Percentiles rank a stretch among this genome's conserved stretches.
These are phyloP conservation scores for Apiospora saccharicola DNA, from an alignment of 2,329 filamentous ascomycete species.

Conservation along the genomic window DNA sequence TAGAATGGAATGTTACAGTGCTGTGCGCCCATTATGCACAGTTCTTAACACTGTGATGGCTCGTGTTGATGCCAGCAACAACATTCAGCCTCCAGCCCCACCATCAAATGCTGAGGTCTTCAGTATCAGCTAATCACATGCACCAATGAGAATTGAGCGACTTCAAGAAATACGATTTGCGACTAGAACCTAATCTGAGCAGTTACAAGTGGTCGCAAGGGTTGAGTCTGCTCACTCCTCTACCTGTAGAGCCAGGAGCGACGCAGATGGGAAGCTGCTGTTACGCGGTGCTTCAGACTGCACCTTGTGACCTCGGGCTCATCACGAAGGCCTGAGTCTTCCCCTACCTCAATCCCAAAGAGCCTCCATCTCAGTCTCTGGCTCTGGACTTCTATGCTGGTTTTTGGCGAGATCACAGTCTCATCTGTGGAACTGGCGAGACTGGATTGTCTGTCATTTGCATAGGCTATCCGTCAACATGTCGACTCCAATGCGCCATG, in stretches of 20 bases:
- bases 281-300: slow-evolving; percentile 11
- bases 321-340: neutral
- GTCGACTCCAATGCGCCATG: slow-evolving; percentile 46
- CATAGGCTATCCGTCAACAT: slow-evolving; percentile 32
- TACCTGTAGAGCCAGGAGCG: neutral
- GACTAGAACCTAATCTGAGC: neutral
- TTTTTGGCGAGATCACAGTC: neutral
- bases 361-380: slow-evolving; percentile 6
- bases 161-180: neutral
- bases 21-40: fast-evolving
- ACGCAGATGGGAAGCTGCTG: slow-evolving; percentile 7
- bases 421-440: neutral
- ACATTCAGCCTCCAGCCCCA: slow-evolving; percentile 14
- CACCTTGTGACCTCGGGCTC: neutral
- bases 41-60: neutral
- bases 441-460: neutral
- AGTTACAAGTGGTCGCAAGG: neutral
- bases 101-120: slow-evolving; percentile 19
- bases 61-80: slow-evolving; percentile 12
- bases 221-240: neutral
- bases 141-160: slow-evolving; percentile 14
- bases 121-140: slow-evolving; percentile 6
- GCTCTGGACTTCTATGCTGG: neutral
- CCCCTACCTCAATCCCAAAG: neutral
- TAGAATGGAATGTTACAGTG: neutral